Percentiles rank a stretch among this genome's conserved stretches.
Evolutionary conservation across 768 basidiomycete species (phyloP).

Genomic region (Leccinum obscurum): DNA sequence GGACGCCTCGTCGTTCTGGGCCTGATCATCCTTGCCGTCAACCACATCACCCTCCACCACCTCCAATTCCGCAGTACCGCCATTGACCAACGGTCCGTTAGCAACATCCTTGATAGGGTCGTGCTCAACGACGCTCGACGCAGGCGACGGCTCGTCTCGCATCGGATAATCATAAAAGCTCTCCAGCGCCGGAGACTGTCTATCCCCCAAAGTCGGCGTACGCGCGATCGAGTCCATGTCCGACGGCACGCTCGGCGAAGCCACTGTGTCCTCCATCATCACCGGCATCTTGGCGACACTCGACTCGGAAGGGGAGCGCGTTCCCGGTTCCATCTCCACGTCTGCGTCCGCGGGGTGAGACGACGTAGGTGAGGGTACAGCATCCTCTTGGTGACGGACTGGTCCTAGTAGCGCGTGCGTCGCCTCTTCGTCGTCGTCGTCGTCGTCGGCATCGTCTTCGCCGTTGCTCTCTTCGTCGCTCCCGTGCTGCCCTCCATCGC

Average conservation of each 20-base stretch:
- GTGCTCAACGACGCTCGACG: slow-evolving; percentile 29
- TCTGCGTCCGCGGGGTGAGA: slow-evolving; percentile 2
- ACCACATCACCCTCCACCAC: background rate
- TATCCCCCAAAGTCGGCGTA: slow-evolving; percentile 23
- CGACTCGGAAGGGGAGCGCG: slow-evolving; percentile 14
- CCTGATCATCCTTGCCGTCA: background rate
- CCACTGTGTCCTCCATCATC: slow-evolving; percentile 17
- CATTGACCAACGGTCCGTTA: background rate
- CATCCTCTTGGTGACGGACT: slow-evolving; percentile 4
- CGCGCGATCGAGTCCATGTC: slow-evolving; percentile 28
- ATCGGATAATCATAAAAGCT: slow-evolving; percentile 26
- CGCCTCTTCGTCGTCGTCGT: slow-evolving; percentile 31
- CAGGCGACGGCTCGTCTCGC: slow-evolving; percentile 27
- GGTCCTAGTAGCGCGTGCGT: slow-evolving; percentile 30
- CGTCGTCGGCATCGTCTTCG: slow-evolving; percentile 34
- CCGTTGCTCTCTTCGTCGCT: slow-evolving; percentile 42
- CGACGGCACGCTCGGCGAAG: slow-evolving; percentile 27
- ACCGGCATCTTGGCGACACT: background rate
- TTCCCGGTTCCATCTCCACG: slow-evolving; percentile 1
- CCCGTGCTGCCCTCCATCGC: slow-evolving; percentile 28
- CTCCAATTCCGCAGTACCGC: background rate
- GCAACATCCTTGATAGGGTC: slow-evolving; percentile 21
- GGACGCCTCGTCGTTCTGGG: background rate
- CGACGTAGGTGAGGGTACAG: background rate
- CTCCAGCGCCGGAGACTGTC: slow-evolving; percentile 25